A percentile compares a stretch with the other conserved stretches of the same genome.
Evolutionary conservation across 2,329 filamentous ascomycete genomes (phyloP).

Genomic region (Venturia carpophila): DNA sequence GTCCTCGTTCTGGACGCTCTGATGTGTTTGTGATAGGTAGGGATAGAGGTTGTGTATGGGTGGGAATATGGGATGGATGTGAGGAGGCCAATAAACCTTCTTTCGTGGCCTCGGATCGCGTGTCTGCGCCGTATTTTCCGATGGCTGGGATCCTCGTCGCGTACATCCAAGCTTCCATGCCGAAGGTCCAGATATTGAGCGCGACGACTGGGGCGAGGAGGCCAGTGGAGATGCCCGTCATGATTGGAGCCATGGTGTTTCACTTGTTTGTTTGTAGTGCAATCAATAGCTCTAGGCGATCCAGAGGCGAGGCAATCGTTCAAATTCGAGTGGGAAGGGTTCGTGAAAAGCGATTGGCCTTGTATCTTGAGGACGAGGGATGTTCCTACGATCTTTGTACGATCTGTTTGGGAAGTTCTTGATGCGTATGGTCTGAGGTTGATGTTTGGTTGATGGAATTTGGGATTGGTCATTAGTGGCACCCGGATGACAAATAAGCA

Average conservation of each 20-base stretch:
- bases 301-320: too few relatives aligned
- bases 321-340: too few relatives aligned
- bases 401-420: neutral
- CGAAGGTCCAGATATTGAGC: conserved; percentile 32
- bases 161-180: conserved; percentile 38
- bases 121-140: conserved; percentile 25
- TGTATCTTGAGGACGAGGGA: neutral
- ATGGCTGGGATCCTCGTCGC: conserved; percentile 32
- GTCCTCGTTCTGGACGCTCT: too few relatives aligned
- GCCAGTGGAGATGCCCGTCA: neutral
- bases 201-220: conserved; percentile 18
- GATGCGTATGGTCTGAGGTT: neutral
- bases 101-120: neutral
- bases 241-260: neutral
- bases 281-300: too few relatives aligned
- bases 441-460: neutral
- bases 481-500: too few relatives aligned
- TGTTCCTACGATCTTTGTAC: neutral
- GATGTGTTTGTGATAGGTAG: too few relatives aligned
- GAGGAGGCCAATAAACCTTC: too few relatives aligned
- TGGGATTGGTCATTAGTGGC: neutral
- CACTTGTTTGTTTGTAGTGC: too few relatives aligned
- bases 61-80: too few relatives aligned
- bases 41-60: too few relatives aligned
- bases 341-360: neutral